Base-by-base conservation (phyloP, 1,284 basidiomycete genomes). In the Boletellus dicymbophilus region DNA sequence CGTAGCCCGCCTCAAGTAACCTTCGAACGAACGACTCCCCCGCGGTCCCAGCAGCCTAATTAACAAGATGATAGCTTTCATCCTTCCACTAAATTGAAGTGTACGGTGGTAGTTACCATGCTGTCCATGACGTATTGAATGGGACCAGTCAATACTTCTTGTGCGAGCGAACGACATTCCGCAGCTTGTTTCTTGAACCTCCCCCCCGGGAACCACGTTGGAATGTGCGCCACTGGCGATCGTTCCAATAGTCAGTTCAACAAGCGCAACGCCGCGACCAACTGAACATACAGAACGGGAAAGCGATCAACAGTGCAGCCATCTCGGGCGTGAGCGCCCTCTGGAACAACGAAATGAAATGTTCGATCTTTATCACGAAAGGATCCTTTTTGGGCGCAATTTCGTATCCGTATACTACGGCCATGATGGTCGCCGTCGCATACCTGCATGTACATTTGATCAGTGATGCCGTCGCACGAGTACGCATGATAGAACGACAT, bases 201-300 rank as follows among this genome's bases (percentile, higher is more conserved):
- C 4, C 66, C 62, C 11, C 72, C 70, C 0, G 74, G 73, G 20
- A 74, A 47, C 71, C 71, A 77, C 1, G 62, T 51, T 0, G 74
- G 73, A 33, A 76, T 49, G 22, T 57, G n/a, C 52, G 47, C 46
- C 52, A 66, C 64, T 66, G 13, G 31, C 13, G n/a, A n/a, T n/a
- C 27, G 25, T 25, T 1, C 34, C 13, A 57, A 65, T 20, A 58
- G 59, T 48, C 56, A 58, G 22, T n/a, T 10, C 25, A 33, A n/a
- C 9, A 63, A 64, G 11, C 21, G 60, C 48, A 58, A 37, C 37
- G 52, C 34, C 6, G 16, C 9, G 38, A 22, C 15, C 3, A 16
- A 44, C 6, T 6, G 11, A 11, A 65, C 67, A 3, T 47, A 66
- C 67, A 23, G 22, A 66, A 52, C 0, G 64, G 64, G 37, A 69